Conservation (phyloP, 495 filamentous ascomycete species). For the Podospora comata region DNA sequence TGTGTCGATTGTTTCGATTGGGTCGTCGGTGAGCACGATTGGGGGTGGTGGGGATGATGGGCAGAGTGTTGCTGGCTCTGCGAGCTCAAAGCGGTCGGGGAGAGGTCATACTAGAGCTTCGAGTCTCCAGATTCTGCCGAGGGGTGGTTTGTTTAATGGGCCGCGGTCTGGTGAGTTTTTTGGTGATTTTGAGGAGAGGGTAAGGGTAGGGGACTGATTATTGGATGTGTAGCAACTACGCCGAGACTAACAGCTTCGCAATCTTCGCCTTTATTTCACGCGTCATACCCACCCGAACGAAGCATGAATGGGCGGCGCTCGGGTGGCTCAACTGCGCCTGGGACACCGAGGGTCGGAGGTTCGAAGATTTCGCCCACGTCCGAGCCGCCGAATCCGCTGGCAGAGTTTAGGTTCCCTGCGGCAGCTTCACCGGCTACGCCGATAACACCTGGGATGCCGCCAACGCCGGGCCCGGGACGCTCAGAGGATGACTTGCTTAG, state of each 20-base stretch:
- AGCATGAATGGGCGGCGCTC: conserved; percentile 36
- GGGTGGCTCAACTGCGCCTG: conserved; percentile 39
- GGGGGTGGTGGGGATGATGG: conserved; percentile 11
- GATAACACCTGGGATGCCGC: conserved; percentile 1
- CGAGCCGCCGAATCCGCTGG: conserved; percentile 39
- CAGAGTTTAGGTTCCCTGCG: conserved; percentile 69
- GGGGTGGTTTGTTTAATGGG: conserved; percentile 39
- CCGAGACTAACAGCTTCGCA: conserved; percentile 38
- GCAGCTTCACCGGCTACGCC: conserved; percentile 43
- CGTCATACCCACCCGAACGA: conserved; percentile 46
- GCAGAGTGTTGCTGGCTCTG: conserved; percentile 13
- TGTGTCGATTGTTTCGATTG: conserved; percentile 92
- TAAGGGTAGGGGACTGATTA: conserved; percentile 5
- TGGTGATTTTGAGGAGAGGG: background rate
- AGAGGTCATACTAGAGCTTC: conserved; percentile 75
- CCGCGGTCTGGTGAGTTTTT: conserved; percentile 34
- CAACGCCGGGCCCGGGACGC: background rate
- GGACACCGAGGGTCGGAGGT: conserved; percentile 37
- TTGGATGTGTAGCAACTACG: conserved; percentile 37
- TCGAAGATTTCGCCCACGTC: conserved; percentile 33
- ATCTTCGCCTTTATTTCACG: conserved; percentile 46
- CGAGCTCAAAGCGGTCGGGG: conserved; percentile 46
- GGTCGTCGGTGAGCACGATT: conserved; percentile 52
- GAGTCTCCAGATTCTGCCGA: conserved; percentile 74
- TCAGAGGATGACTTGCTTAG: conserved; percentile 34